Evolutionary conservation across 2,329 filamentous ascomycete genomes (phyloP).

Genomic region (Clarireedia paspali): DNA sequence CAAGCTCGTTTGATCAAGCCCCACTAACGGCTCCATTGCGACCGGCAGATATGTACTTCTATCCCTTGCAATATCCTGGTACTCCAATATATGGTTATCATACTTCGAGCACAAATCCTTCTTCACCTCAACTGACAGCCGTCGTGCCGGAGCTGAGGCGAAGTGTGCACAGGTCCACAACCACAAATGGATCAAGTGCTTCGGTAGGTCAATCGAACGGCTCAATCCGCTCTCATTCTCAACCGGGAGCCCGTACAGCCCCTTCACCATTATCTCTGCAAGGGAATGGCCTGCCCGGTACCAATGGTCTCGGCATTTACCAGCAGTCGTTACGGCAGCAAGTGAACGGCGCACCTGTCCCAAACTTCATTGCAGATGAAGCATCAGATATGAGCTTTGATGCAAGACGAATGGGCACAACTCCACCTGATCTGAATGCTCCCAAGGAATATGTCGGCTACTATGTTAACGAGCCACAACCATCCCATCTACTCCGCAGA

Average conservation of each 20-base stretch:
- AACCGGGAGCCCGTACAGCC: conserved; percentile 44
- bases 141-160: conserved; percentile 47
- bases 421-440: conserved; percentile 21
- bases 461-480: conserved; percentile 24
- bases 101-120: conserved; percentile 46
- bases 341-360: conserved; percentile 43
- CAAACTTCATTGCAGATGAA: conserved; percentile 50
- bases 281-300: conserved; percentile 31
- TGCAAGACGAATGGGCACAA: conserved; percentile 13
- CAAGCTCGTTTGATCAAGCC: conserved; percentile 55
- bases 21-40: conserved; percentile 51
- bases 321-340: conserved; percentile 22
- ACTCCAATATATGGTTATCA: conserved; percentile 41
- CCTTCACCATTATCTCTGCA: conserved; percentile 30
- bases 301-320: conserved; percentile 25
- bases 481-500: conserved; percentile 14
- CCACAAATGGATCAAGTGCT: conserved; percentile 40
- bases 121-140: conserved; percentile 43
- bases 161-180: conserved; percentile 46
- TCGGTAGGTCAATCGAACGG: conserved; percentile 39
- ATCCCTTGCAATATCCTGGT: conserved; percentile 36
- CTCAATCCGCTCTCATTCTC: conserved; percentile 58
- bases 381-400: conserved; percentile 20
- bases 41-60: conserved; percentile 45
- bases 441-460: conserved; percentile 30